Base-by-base conservation (phyloP, 306 rosid species). In the Malus asiatica region DNA sequence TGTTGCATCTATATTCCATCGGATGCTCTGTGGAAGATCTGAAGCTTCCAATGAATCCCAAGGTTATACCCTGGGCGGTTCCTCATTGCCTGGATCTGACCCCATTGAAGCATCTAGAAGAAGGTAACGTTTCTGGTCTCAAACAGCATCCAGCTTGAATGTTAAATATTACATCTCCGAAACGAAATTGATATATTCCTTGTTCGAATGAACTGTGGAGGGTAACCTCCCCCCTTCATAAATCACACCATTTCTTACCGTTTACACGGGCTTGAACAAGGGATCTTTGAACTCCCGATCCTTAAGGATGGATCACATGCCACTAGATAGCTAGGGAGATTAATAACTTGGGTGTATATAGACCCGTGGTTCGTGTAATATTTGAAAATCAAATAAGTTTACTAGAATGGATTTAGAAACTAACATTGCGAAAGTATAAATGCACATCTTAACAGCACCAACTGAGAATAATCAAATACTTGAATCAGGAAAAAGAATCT, bases 61-160 rank as follows among this genome's bases (percentile, higher is more conserved):
- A 83, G 97, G 82, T 72, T 69, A 86, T 79, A 64, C 82, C 3
- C 65, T 82, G 42, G 95, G 88, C 70, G 84, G 85, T 73, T 88
- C 91, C 67, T 85, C 86, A 38, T 84, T 94, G 81, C 96, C 93
- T 44, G 98, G 98, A 73, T 94, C 97, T 73, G 97, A 91, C 73
- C 93, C 97, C 76, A 87, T 87, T n/a, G 98, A 94, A 80, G 94
- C 98, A 78, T 74, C 96, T 53, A 83, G 98, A 80, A 91, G 98
- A 81, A 88, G 97, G 98, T 91, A 86, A 75, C 55, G 48, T 71
- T 78, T 87, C 83, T 80, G 33, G 55, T 46, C 45, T 78, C 25
- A 8, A 69, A 13, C 38, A 32, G 22, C 45, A 76, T 59, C 15
- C 64, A 6, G 32, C 29, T 23, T 27, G 55, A 48, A 51, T 51